These are phyloP conservation scores for Fusarium camptoceras DNA, from an alignment of 2,329 filamentous ascomycete species.

Conservation along the genomic window DNA sequence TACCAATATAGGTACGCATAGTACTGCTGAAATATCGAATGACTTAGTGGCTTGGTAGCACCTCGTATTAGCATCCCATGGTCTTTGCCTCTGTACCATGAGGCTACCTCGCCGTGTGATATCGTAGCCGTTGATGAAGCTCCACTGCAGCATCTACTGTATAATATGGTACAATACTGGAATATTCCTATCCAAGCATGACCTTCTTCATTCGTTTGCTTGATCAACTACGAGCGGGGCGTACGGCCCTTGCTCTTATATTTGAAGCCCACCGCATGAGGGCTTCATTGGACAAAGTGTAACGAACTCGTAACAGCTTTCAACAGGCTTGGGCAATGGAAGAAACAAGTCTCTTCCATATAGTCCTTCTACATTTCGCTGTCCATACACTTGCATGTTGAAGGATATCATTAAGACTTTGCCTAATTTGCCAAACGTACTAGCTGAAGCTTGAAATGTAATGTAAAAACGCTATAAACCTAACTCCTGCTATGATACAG, in stretches of 20 bases:
- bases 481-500: background rate
- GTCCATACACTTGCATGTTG: no score
- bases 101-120: background rate
- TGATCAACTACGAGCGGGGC: background rate
- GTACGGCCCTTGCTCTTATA: no score
- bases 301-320: background rate
- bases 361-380: no score
- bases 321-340: background rate
- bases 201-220: background rate
- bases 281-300: no score
- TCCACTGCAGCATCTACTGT: background rate
- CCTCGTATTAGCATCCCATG: background rate
- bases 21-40: background rate
- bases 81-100: background rate
- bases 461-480: background rate
- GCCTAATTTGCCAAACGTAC: background rate
- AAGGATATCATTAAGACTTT: no score
- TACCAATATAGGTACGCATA: background rate
- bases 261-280: no score
- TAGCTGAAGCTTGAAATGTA: background rate
- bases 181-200: background rate
- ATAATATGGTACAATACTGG: background rate
- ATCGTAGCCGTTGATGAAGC: background rate
- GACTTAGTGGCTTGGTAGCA: background rate
- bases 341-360: no score